Evolutionary conservation across 2,329 filamentous ascomycete genomes (phyloP), one percentile per base, ranked within the genome.

Genomic region (Hypoxylon sp.): DNA sequence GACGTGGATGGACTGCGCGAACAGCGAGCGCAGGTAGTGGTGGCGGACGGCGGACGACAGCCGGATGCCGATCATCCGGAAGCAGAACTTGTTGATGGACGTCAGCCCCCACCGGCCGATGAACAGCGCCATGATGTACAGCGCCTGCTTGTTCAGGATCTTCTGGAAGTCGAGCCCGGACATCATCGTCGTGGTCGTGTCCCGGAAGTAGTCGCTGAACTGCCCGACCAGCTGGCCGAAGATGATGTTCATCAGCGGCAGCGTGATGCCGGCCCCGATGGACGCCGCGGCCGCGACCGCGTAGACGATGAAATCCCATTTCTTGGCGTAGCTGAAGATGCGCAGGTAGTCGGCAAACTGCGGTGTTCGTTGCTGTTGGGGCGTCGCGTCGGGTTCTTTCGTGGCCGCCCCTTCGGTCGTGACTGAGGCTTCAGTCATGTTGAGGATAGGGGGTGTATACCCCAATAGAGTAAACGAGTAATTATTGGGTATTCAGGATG

Each of bases 51-150:
- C 21, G 6, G 21, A 25, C 21, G 21, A 25, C 21, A 25, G 5
- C 5, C 21, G 21, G 9, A 25, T 25, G 9, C 21, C 21, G 21
- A 25, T 25, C 21, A 25, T 25, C 9, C 21, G 5, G 21, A 25
- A 25, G 9, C 21, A 25, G 9, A 25, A 25, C 21, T 25, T 79
- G 57, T 79, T 77, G 54, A 83, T 70, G 55, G 88, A 88, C 54
- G 79, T 81, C 23, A 87, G 71, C 5, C 71, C 63, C 59, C 87
- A 83, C 25, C 86, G 83, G 7, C 74, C 85, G 31, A 89, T 69
- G 66, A 90, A 90, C 5, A 90, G 73, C 47, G 82, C 85, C 41
- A 89, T 77, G 63, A 90, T 85, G 69, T 84, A 88, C 0, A 90
- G 71, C 1, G 78, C 69, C 43, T 78, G 69, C 26, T 59, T 67